These are phyloP conservation scores for Entophlyctis luteolus DNA, from an alignment of 192 early-diverging fungal species.

Conservation along the genomic window DNA sequence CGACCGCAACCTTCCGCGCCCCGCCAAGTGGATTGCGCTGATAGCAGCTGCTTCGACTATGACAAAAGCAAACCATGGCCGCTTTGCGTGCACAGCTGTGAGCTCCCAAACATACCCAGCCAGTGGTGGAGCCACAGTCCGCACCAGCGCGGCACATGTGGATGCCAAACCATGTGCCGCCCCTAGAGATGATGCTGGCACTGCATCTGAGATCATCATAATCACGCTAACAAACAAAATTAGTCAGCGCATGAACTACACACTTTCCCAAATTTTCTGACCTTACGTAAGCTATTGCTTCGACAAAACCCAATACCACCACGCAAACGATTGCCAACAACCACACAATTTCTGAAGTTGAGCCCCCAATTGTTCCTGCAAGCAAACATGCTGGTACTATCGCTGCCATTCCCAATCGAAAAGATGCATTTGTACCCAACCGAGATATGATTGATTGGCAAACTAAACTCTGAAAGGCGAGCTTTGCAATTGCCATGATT, in stretches of 20 bases:
- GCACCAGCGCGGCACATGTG: slow-evolving; percentile 37
- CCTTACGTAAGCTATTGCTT: slow-evolving; percentile 32
- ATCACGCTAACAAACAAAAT: slow-evolving; percentile 23
- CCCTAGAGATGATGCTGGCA: slow-evolving; percentile 23
- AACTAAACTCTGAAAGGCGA: slow-evolving; percentile 31
- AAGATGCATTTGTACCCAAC: slow-evolving; percentile 12
- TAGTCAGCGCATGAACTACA: not conserved
- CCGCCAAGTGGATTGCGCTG: not conserved
- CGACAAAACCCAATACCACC: slow-evolving; percentile 31
- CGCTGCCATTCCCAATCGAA: slow-evolving; percentile 20
- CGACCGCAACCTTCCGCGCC: no score
- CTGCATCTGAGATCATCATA: slow-evolving; percentile 39
- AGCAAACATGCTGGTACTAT: slow-evolving; percentile 16
- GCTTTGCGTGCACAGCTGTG: not conserved
- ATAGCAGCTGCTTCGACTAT: slow-evolving; percentile 5
- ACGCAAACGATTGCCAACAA: slow-evolving; percentile 2
- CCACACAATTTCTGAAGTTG: not conserved
- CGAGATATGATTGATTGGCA: slow-evolving; percentile 19
- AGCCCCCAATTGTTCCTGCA: slow-evolving; percentile 12
- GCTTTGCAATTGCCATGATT: slow-evolving; percentile 31
- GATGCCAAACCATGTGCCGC: slow-evolving; percentile 37
- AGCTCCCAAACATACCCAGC: slow-evolving; percentile 39
- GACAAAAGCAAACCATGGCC: slow-evolving; percentile 18
- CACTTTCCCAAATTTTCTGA: not conserved
- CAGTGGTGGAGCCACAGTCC: slow-evolving; percentile 37